phyloP scores from a whole-genome alignment of 371 early-diverging fungal species.

The Mortierella sp. region DNA sequence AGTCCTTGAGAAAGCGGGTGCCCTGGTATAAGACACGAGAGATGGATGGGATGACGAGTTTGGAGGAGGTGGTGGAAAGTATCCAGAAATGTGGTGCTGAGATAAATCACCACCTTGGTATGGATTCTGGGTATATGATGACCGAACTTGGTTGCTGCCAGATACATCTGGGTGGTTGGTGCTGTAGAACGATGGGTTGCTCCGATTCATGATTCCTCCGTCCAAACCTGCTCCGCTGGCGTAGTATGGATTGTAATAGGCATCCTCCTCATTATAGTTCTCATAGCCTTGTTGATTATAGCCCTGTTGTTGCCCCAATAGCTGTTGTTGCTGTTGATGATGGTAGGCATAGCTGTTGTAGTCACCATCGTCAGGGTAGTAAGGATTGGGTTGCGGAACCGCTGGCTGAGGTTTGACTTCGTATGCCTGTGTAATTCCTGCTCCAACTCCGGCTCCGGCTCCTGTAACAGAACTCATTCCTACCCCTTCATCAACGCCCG shows the following conservation, averaged over 20 bases:
- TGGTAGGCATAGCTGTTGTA: conserved; percentile 27
- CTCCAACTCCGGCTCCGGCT: conserved; percentile 5
- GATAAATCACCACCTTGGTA: conserved; percentile 7
- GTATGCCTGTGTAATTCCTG: background rate
- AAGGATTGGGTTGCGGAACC: conserved; percentile 11
- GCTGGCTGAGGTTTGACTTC: conserved; percentile 20
- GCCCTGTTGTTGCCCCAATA: conserved; percentile 7
- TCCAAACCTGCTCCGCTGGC: conserved; percentile 11
- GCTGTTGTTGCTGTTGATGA: conserved; percentile 21
- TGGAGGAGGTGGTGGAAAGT: conserved; percentile 21
- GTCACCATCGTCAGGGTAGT: conserved; percentile 21
- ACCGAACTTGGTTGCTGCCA: background rate
- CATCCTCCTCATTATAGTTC: conserved; percentile 18
- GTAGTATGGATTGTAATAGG: conserved; percentile 44
- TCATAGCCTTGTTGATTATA: conserved; percentile 20
- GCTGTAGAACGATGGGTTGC: conserved; percentile 28
- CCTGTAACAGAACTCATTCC: conserved; percentile 3
- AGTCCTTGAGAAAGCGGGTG: background rate
- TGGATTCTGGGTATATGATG: conserved; percentile 1
- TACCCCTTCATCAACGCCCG: background rate
- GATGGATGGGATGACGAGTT: background rate
- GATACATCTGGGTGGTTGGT: conserved; percentile 5
- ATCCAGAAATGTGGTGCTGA: conserved; percentile 19
- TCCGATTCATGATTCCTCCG: conserved; percentile 2
- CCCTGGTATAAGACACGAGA: conserved; percentile 2